Evolutionary conservation across 2,329 filamentous ascomycete genomes (phyloP), one percentile per base, ranked within the genome.

Genomic region (Xylaria sp.): DNA sequence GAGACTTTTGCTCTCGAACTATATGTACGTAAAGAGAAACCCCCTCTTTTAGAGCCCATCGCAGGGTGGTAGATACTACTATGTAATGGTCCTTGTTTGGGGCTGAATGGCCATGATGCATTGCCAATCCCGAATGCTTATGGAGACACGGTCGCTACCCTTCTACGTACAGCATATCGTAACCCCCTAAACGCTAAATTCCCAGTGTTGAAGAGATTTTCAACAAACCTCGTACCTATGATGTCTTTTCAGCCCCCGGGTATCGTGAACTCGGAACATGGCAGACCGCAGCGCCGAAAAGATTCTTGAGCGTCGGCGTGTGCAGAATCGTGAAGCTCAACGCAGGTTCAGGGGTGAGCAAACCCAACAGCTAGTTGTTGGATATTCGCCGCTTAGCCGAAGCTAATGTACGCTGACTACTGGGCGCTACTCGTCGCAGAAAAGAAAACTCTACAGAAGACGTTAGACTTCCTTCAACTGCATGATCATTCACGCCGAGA

Each of bases 221-320:
- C 56, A 20, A 13, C 46, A 50, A 20, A 50, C 46, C 20, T 57
- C 28, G 2, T 44, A 15, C 6, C n/a, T 20, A 23, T 41, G 54
- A 57, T 37, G 55, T n/a, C n/a, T n/a, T 13, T 20, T 20, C 23
- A 59, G 41, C 25, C 18, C 18, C 8, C 23, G n/a, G 23, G 13
- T 25, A n/a, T 34, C 13, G 57, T 59, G 57, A 48, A 20, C 8
- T 59, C 41, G 41, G 13, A 44, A 18, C 2, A 61, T 61, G 58
- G 32, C 58, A 52, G 58, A 61, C 9, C 58, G 46, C 58, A 61
- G 58, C 20, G 58, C 58, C 9, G 58, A 61, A 51, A 39, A 52
- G 48, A 61, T 52, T n/a, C 58, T 63, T 39, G 60, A 63, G 60
- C 60, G 60, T 20, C 50, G 60, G 9, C 60, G 60, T 54, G 50